Percentiles rank a stretch among this genome's conserved stretches.
These are phyloP conservation scores for Acanthamoeba sp. DNA, from an alignment of 208 protist genomes.

Conservation along the genomic window DNA sequence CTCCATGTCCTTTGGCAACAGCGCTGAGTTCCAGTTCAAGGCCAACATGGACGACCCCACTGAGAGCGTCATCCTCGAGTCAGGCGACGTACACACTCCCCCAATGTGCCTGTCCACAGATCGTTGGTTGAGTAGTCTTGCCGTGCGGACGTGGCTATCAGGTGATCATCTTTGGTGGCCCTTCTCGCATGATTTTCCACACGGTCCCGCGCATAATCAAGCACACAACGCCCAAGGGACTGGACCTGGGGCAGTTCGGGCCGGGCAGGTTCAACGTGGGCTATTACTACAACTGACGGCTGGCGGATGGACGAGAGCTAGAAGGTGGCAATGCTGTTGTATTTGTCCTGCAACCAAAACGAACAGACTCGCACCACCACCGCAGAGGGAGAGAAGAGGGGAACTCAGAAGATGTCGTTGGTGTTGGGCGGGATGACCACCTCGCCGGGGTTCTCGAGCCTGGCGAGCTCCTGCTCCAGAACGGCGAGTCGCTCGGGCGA, in stretches of 20 bases:
- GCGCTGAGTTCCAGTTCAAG: slow-evolving; percentile 49
- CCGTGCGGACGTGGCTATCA: neutral
- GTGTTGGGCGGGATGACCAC: neutral
- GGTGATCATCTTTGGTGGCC: slow-evolving; percentile 57
- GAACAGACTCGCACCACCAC: no score
- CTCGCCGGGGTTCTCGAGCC: neutral
- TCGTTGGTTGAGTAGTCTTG: no score
- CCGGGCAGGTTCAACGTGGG: slow-evolving; percentile 64
- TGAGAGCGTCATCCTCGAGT: slow-evolving; percentile 48
- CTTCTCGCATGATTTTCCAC: slow-evolving; percentile 59
- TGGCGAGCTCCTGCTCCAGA: slow-evolving; percentile 68
- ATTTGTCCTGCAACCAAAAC: no score
- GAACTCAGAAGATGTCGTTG: slow-evolving; percentile 30
- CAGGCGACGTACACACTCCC: slow-evolving; percentile 7
- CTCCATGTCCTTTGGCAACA: slow-evolving; percentile 70
- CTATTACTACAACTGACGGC: slow-evolving; percentile 60
- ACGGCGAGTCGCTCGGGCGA: slow-evolving; percentile 66
- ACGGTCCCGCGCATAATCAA: slow-evolving; percentile 31
- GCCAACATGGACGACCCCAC: neutral
- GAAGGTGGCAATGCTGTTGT: no score
- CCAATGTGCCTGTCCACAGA: no score
- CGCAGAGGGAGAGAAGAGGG: no score
- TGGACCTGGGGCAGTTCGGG: neutral
- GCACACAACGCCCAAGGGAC: slow-evolving; percentile 26
- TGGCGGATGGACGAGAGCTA: no score